A percentile compares a stretch with the other conserved stretches of the same genome.
Conservation (phyloP, 352 stramenopile species). For the Globisporangium takayamanum region DNA sequence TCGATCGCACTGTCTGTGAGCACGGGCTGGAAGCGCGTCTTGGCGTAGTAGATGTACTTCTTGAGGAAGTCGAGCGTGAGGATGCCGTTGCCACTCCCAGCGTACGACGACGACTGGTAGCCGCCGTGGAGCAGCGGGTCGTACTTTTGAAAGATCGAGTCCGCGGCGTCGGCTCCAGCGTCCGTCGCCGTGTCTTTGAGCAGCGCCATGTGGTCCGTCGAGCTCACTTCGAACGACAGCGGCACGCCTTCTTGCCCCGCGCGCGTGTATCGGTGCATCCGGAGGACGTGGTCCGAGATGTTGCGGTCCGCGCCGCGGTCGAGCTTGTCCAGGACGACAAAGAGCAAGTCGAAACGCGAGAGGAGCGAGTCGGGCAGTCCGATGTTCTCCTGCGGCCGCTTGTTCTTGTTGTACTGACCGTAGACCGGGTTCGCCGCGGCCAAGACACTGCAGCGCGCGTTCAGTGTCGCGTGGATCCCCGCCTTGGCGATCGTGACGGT, state of each 20-base stretch:
- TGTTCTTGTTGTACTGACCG: conserved; percentile 98
- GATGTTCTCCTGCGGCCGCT: conserved; percentile 98
- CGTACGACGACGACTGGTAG: conserved; percentile 45
- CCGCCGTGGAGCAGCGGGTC: conserved; percentile 84
- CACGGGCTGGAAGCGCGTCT: conserved; percentile 88
- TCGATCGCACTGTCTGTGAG: conserved; percentile 86
- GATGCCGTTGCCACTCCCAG: conserved; percentile 64
- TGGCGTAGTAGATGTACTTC: conserved; percentile 99
- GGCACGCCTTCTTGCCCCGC: conserved; percentile 84
- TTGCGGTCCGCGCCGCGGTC: conserved; percentile 91
- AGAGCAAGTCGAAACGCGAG: conserved; percentile 99
- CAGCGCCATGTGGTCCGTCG: conserved; percentile 70
- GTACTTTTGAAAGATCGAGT: conserved; percentile 90
- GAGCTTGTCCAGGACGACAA: conserved; percentile 99
- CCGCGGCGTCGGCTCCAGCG: conserved; percentile 57
- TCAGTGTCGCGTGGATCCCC: conserved; percentile 99
- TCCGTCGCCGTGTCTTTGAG: conserved; percentile 37
- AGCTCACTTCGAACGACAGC: conserved; percentile 83
- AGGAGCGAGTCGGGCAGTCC: conserved; percentile 98
- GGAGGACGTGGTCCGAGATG: conserved; percentile 97
- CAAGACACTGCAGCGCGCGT: conserved; percentile 97
- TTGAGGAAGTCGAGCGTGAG: conserved; percentile 96
- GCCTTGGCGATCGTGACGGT: conserved; percentile 98
- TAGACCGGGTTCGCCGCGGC: conserved; percentile 99
- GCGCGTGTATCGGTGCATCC: conserved; percentile 93